Evolutionary conservation across 768 basidiomycete species (phyloP).

Genomic region (Lentinula edodes): DNA sequence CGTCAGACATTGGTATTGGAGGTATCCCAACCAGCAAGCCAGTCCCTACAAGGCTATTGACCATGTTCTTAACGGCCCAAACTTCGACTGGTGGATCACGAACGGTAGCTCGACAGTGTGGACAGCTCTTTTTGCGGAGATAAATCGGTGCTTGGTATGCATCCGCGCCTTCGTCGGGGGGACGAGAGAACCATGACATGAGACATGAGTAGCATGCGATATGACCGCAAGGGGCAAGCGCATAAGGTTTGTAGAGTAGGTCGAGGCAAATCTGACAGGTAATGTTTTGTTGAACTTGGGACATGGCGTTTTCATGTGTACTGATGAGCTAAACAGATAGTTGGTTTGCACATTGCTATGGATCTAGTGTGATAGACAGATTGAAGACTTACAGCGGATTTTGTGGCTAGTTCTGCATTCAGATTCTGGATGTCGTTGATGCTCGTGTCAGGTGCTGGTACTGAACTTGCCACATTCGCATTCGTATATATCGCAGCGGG

Average conservation of each 20-base stretch:
- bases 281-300: slow-evolving; percentile 53
- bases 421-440: not conserved
- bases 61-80: slow-evolving; percentile 67
- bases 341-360: not conserved
- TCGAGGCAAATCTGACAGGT: slow-evolving; percentile 81
- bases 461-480: not conserved
- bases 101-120: slow-evolving; percentile 63
- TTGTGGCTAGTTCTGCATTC: slow-evolving; percentile 1
- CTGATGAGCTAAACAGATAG: slow-evolving; percentile 35
- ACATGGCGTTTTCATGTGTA: slow-evolving; percentile 49
- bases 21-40: slow-evolving; percentile 35
- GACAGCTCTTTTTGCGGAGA: slow-evolving; percentile 56
- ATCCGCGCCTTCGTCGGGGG: slow-evolving; percentile 34
- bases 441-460: not conserved
- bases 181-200: slow-evolving; percentile 65
- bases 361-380: not conserved
- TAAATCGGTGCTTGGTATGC: slow-evolving; percentile 28
- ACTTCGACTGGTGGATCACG: slow-evolving; percentile 62
- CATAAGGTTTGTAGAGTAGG: slow-evolving; percentile 65
- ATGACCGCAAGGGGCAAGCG: slow-evolving; percentile 73
- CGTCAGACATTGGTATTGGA: slow-evolving; percentile 9
- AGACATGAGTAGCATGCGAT: slow-evolving; percentile 68
- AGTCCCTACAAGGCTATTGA: slow-evolving; percentile 45
- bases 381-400: not conserved
- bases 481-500: not conserved